A percentile compares a stretch with the other conserved stretches of the same genome.
phyloP scores from a whole-genome alignment of 805 yeast genomes.

The Yamadazyma olivae region DNA sequence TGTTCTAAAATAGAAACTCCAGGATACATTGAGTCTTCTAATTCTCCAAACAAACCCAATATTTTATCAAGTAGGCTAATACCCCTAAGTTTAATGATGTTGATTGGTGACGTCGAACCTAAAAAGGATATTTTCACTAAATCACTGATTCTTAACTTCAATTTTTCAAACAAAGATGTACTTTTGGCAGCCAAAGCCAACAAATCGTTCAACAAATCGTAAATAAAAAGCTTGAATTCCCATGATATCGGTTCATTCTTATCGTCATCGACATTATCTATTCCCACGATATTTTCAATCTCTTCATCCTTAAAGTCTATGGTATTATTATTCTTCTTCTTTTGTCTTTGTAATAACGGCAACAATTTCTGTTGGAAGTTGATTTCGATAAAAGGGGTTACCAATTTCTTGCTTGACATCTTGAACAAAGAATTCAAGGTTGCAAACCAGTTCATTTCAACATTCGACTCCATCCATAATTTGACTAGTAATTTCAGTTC shows the following conservation, averaged over 20 bases:
- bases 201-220: conserved; percentile 44
- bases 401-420: conserved; percentile 41
- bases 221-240: conserved; percentile 50
- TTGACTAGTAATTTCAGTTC: conserved; percentile 45
- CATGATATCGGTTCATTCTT: conserved; percentile 57
- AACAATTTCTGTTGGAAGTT: conserved; percentile 38
- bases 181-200: conserved; percentile 39
- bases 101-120: conserved; percentile 72
- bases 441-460: conserved; percentile 54
- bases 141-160: conserved; percentile 53
- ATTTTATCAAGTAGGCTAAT: conserved; percentile 62
- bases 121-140: conserved; percentile 75
- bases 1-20: conserved; percentile 75
- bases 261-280: conserved; percentile 31
- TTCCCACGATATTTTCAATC: conserved; percentile 37
- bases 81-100: conserved; percentile 61
- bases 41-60: conserved; percentile 55
- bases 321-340: conserved; percentile 23
- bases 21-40: conserved; percentile 70
- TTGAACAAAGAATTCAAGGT: conserved; percentile 50
- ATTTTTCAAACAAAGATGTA: conserved; percentile 32
- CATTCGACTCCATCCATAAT: conserved; percentile 58
- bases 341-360: conserved; percentile 41
- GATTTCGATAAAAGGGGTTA: conserved; percentile 35
- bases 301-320: conserved; percentile 41